These are phyloP conservation scores for Coemansia sp. DNA, from an alignment of 192 early-diverging fungal species.

Conservation along the genomic window DNA sequence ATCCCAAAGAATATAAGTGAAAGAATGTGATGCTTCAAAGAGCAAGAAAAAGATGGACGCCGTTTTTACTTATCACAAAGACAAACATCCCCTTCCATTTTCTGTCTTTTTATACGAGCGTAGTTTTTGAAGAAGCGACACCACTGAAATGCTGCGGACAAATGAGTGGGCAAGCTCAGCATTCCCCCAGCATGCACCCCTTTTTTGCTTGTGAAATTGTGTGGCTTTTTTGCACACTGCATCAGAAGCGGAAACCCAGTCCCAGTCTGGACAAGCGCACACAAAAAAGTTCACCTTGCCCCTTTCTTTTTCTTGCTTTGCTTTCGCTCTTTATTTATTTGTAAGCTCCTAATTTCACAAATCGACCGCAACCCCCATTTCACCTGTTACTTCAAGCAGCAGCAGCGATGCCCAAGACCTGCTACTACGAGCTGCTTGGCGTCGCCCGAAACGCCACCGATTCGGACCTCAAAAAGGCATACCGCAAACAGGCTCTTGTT, in stretches of 20 bases:
- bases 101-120: background rate
- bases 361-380: background rate
- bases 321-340: too few species aligned
- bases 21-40: background rate
- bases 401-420: constrained; percentile 61
- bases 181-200: too few species aligned
- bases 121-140: background rate
- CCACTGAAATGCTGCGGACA: background rate
- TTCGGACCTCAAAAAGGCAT: constrained; percentile 88
- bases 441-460: constrained; percentile 72
- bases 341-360: too few species aligned
- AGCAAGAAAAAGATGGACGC: background rate
- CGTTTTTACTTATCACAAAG: background rate
- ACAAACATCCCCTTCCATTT: background rate
- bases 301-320: too few species aligned
- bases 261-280: too few species aligned
- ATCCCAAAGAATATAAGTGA: background rate
- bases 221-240: too few species aligned
- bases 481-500: constrained; percentile 70
- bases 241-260: too few species aligned
- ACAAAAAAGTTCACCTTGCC: too few species aligned
- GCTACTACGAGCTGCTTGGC: constrained; percentile 89
- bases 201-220: too few species aligned
- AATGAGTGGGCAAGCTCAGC: too few species aligned
- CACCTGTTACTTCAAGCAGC: background rate